These are phyloP conservation scores for Diaporthe vaccinii DNA, from an alignment of 2,329 filamentous ascomycete species.

Conservation along the genomic window DNA sequence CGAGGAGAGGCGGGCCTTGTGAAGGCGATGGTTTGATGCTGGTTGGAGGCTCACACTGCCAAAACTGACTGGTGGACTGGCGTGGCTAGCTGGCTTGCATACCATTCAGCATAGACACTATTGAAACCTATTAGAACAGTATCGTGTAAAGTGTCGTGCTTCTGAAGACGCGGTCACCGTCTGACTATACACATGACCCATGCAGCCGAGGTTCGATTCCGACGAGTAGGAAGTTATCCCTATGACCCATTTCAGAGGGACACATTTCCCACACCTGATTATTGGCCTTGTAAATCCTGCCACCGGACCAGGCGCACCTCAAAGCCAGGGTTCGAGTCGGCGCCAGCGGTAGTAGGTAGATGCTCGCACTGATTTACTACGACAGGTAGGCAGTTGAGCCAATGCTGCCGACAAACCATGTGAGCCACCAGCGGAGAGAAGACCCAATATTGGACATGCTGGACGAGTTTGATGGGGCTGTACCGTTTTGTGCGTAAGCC, in stretches of 20 bases:
- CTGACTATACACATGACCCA: neutral
- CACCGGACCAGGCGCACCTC: neutral
- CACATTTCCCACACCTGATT: neutral
- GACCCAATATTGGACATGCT: neutral
- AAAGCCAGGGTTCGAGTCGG: neutral
- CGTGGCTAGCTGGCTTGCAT: constrained; percentile 11
- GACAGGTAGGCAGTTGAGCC: neutral
- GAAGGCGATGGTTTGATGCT: neutral
- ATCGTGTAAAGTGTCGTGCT: neutral
- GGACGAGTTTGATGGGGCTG: neutral
- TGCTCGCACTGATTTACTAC: neutral
- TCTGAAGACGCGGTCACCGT: neutral
- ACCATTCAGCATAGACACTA: neutral
- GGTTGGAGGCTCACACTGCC: neutral
- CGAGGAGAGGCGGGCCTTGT: neutral
- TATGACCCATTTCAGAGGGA: neutral
- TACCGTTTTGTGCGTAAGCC: neutral
- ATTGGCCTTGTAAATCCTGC: neutral
- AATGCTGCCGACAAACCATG: neutral
- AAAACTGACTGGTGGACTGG: neutral
- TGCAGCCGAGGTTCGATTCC: neutral
- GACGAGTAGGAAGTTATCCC: neutral
- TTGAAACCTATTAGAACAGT: neutral
- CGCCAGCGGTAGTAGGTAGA: neutral
- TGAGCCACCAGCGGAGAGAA: neutral